Evolutionary conservation across 257 asterid genomes (phyloP).

Genomic region (Eustoma russellianum): DNA sequence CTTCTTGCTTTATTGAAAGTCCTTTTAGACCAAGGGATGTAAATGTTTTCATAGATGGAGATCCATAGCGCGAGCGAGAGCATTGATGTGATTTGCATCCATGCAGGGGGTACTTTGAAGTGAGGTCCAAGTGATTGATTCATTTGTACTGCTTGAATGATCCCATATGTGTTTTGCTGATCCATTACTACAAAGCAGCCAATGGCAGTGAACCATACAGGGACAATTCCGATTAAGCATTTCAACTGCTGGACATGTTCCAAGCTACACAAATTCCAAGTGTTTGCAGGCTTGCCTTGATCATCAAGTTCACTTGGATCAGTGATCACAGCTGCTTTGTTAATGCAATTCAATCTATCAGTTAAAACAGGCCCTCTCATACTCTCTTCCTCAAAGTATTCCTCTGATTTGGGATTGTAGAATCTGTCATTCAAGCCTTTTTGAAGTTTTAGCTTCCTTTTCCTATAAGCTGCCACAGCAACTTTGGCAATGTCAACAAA

Average conservation of each 20-base stretch:
- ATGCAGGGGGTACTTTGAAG: conserved; percentile 64
- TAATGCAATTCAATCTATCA: conserved; percentile 30
- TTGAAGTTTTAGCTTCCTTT: conserved; percentile 20
- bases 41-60: conserved; percentile 45
- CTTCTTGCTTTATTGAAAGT: conserved; percentile 28
- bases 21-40: conserved; percentile 29
- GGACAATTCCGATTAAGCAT: conserved; percentile 40
- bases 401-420: conserved; percentile 20
- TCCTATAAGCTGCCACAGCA: conserved; percentile 28
- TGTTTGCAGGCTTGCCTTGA: conserved; percentile 24
- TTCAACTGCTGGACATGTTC: conserved; percentile 53
- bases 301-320: conserved; percentile 33
- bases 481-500: conserved; percentile 60
- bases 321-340: conserved; percentile 50
- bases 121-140: conserved; percentile 26
- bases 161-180: conserved; percentile 54
- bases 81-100: conserved; percentile 82
- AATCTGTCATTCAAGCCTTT: conserved; percentile 1
- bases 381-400: conserved; percentile 3
- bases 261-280: conserved; percentile 60
- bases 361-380: not conserved
- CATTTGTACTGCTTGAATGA: conserved; percentile 65
- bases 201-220: conserved; percentile 65
- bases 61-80: conserved; percentile 47
- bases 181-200: conserved; percentile 64